Percentiles rank a stretch among this genome's conserved stretches.
Conservation (phyloP, 306 rosid genomes). For the Rosa persica region DNA sequence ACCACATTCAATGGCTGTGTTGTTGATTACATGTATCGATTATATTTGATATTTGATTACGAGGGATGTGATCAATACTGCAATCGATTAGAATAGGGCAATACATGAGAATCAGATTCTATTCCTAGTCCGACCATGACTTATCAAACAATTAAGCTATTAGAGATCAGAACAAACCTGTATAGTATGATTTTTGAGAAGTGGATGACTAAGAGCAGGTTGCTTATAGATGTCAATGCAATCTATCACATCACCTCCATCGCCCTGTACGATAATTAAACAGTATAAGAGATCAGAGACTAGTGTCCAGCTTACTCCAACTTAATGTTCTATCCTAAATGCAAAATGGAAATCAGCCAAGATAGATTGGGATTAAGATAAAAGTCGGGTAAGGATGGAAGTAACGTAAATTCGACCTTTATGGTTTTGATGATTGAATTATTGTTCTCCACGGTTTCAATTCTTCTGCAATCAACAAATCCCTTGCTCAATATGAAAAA, state of each 20-base stretch:
- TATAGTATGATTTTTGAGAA: slow-evolving; percentile 27
- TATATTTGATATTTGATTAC: no score
- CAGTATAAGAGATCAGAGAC: background rate
- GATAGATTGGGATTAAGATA: no score
- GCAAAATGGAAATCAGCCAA: background rate
- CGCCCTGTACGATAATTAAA: slow-evolving; percentile 3
- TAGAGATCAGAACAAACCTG: slow-evolving; percentile 13
- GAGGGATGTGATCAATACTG: no score
- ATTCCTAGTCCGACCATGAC: background rate
- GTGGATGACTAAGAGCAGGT: slow-evolving; percentile 29
- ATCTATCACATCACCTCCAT: slow-evolving; percentile 21
- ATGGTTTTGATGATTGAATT: slow-evolving; percentile 7
- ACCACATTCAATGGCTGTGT: background rate
- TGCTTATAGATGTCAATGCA: slow-evolving; percentile 32
- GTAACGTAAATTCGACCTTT: background rate
- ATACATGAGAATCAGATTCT: background rate
- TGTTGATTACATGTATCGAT: no score
- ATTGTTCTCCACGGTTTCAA: background rate
- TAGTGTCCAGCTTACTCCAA: background rate
- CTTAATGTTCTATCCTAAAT: background rate
- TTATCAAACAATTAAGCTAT: background rate
- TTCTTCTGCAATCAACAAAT: slow-evolving; percentile 4
- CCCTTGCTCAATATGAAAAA: background rate
- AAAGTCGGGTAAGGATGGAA: background rate
- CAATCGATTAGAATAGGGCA: no score